Evolutionary conservation across 1,284 basidiomycete species (phyloP), one percentile per base, ranked within the genome.

Genomic region (Leccinum solheimii): DNA sequence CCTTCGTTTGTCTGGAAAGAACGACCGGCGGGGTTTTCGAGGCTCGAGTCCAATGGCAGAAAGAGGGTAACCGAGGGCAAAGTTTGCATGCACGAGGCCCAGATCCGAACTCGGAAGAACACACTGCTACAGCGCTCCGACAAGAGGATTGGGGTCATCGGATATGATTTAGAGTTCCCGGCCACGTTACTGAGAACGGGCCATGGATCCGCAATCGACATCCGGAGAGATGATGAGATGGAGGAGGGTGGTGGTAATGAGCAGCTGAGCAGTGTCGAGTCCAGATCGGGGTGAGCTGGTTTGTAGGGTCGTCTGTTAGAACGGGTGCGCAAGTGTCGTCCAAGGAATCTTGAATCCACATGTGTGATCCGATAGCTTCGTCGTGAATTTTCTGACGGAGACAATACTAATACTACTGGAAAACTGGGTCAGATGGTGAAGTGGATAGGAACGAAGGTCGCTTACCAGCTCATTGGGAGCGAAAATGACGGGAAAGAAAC

Each of bases 351-450:
- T 21, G 62, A 62, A 16, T 54, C 65, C 65, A 58, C 58, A 27
- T 49, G 45, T 45, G 30, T 62, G 57, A 10, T 54, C 52, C 45
- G 10, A 52, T 62, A 55, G 32, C 49, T 55, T 40, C n/a, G 57
- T 65, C 40, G 54, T 59, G 13, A 58, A 56, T 40, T 70, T 69
- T 70, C 56, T 40, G 30, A 34, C 34, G 21, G 57, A 70, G 54
- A 59, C 51, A 11, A 63, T 68, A 61, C 54, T 4, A 54, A 63
- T 51, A 49, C 54, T 5, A 27, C 57, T 61, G 34, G 21, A 9
- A 38, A 38, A 8, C 5, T 5, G 13, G 13, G n/a, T 68, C 32
- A 67, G 45, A 36, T 32, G 7, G 9, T 11, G 14, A 14, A 6
- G 7, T 1, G 4, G 19, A 19, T 3, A 19, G 32, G 32, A 34